Percentiles rank a stretch among this genome's conserved stretches.
Conservation (phyloP, 2,329 filamentous ascomycete genomes). For the Amauroascus verrucosus region DNA sequence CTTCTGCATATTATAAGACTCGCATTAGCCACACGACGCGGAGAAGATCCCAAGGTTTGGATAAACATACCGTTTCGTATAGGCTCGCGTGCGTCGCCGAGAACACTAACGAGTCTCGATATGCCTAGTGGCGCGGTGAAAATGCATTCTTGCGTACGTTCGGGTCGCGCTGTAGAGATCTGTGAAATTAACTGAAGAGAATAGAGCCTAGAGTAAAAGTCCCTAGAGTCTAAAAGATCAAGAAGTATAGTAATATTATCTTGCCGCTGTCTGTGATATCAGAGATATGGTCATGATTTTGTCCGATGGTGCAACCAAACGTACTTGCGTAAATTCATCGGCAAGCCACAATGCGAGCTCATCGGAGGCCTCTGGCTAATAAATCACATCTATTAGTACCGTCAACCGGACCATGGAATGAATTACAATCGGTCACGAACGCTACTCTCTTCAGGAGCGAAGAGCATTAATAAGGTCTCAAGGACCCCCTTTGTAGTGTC, state of each 20-base stretch:
- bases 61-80: constrained; percentile 56
- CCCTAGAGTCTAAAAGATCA: constrained; percentile 73
- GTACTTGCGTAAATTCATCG: constrained; percentile 88
- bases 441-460: constrained; percentile 56
- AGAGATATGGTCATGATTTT: constrained; percentile 27
- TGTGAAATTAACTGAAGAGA: constrained; percentile 79
- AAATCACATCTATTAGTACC: constrained; percentile 19
- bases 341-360: constrained; percentile 94
- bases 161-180: constrained; percentile 73
- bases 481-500: constrained; percentile 92
- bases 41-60: not conserved
- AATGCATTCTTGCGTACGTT: constrained; percentile 89
- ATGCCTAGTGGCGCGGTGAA: constrained; percentile 82
- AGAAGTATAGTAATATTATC: constrained; percentile 90
- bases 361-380: constrained; percentile 79
- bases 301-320: constrained; percentile 17
- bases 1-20: constrained; percentile 43
- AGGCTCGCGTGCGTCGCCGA: constrained; percentile 79
- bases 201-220: constrained; percentile 88
- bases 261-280: constrained; percentile 57
- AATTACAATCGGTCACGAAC: constrained; percentile 31
- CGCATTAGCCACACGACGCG: constrained; percentile 15
- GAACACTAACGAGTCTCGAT: constrained; percentile 67
- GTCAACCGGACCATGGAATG: not conserved
- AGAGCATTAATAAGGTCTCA: constrained; percentile 91